Evolutionary conservation across 805 yeast genomes (phyloP).

Genomic region (Ogataea polymorpha): DNA sequence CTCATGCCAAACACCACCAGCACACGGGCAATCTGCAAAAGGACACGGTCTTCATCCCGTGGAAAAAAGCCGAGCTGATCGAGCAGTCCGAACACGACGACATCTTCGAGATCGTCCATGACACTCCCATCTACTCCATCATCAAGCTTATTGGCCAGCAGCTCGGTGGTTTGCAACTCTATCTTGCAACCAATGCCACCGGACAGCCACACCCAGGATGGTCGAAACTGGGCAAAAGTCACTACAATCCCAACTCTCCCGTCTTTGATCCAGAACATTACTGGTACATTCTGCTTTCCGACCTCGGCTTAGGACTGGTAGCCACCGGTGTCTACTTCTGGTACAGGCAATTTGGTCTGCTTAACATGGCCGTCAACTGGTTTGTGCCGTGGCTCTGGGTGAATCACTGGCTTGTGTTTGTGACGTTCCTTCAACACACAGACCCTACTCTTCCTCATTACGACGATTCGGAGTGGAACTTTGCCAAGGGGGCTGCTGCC

Average conservation of each 20-base stretch:
- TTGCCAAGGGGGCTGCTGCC: constrained; percentile 66
- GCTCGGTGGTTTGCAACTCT: constrained; percentile 51
- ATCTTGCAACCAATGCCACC: constrained; percentile 51
- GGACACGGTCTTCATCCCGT: constrained; percentile 61
- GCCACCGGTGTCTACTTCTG: constrained; percentile 48
- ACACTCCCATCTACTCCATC: constrained; percentile 50
- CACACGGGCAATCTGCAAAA: constrained; percentile 58
- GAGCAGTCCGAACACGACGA: constrained; percentile 32
- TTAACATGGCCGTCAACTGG: constrained; percentile 53
- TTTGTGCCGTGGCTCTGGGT: constrained; percentile 57
- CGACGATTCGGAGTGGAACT: constrained; percentile 54
- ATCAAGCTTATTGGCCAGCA: constrained; percentile 48
- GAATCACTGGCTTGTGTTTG: constrained; percentile 64
- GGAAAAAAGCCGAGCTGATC: constrained; percentile 45
- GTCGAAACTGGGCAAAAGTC: constrained; percentile 43
- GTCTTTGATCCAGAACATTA: constrained; percentile 51
- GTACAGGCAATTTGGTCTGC: constrained; percentile 45
- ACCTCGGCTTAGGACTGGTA: constrained; percentile 49
- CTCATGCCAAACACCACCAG: constrained; percentile 61
- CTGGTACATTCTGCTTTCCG: constrained; percentile 54
- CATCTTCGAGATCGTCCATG: constrained; percentile 48
- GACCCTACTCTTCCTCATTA: constrained; percentile 61
- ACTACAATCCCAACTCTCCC: constrained; percentile 54
- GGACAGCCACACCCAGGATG: constrained; percentile 50
- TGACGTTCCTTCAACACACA: constrained; percentile 61